Evolutionary conservation across 2,329 filamentous ascomycete genomes (phyloP).

Genomic region (Alternaria burnsii): DNA sequence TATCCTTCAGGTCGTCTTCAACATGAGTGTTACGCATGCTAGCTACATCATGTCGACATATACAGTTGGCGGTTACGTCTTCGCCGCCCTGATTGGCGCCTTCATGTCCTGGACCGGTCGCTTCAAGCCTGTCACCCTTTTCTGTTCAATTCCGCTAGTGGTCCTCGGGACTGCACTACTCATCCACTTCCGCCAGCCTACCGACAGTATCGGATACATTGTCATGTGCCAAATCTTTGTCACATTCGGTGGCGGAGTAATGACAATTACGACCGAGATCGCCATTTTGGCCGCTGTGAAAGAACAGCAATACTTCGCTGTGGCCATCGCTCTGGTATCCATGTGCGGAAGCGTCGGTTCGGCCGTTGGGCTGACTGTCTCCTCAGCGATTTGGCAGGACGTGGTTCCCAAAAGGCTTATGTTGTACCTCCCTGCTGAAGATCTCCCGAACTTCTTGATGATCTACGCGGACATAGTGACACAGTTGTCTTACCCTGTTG

Average conservation of each 20-base stretch:
- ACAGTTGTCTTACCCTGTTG: constrained; percentile 63
- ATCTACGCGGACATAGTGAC: constrained; percentile 62
- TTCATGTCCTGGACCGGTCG: constrained; percentile 35
- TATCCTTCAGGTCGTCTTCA: constrained; percentile 51
- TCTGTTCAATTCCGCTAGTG: constrained; percentile 35
- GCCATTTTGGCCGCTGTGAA: constrained; percentile 32
- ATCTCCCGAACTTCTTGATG: constrained; percentile 42
- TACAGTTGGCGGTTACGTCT: constrained; percentile 37
- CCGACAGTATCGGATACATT: constrained; percentile 43
- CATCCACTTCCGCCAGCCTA: constrained; percentile 44
- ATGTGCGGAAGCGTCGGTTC: constrained; percentile 66
- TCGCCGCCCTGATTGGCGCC: constrained; percentile 27
- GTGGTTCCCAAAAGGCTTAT: constrained; percentile 62
- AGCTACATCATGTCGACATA: constrained; percentile 48
- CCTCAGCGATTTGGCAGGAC: constrained; percentile 69
- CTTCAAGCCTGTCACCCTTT: constrained; percentile 35
- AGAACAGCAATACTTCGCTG: constrained; percentile 28
- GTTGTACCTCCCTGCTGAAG: constrained; percentile 55
- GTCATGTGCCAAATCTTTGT: constrained; percentile 50
- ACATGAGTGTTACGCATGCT: constrained; percentile 38
- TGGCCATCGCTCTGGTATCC: constrained; percentile 50
- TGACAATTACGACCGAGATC: constrained; percentile 39
- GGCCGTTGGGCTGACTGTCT: constrained; percentile 58
- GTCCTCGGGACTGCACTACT: constrained; percentile 44
- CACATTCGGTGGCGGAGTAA: constrained; percentile 33